These are phyloP conservation scores for Ogataea hybrid DNA, from an alignment of 1,139 yeast species.

Conservation along the genomic window DNA sequence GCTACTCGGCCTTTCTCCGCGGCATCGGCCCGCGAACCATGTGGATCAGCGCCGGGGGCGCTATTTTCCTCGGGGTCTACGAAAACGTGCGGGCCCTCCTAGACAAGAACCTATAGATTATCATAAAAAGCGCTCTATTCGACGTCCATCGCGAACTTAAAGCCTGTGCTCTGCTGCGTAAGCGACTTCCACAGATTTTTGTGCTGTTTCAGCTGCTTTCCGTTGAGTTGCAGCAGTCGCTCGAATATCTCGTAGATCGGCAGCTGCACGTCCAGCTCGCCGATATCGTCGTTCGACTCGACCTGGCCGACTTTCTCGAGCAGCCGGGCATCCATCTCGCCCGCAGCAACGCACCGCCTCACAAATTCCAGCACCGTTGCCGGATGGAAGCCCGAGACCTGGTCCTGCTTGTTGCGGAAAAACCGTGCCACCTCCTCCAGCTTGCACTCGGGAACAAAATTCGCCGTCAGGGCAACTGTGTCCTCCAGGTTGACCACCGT, in stretches of 20 bases:
- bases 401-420: conserved; percentile 62
- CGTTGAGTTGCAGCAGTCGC: conserved; percentile 33
- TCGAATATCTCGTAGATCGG: conserved; percentile 61
- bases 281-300: conserved; percentile 39
- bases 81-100: conserved; percentile 55
- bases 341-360: conserved; percentile 14
- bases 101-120: not conserved
- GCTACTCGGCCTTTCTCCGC: conserved; percentile 61
- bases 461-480: conserved; percentile 79
- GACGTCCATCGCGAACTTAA: conserved; percentile 31
- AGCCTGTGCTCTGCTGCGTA: conserved; percentile 22
- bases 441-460: conserved; percentile 70
- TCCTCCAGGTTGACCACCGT: conserved; percentile 80
- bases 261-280: conserved; percentile 39
- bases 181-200: conserved; percentile 30
- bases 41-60: conserved; percentile 99
- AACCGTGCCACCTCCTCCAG: conserved; percentile 62
- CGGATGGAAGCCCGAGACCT: conserved; percentile 76
- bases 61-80: conserved; percentile 91
- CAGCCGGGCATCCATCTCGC: conserved; percentile 11
- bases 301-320: conserved; percentile 20
- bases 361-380: conserved; percentile 41
- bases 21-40: conserved; percentile 94
- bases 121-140: conserved; percentile 9
- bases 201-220: conserved; percentile 1